Conservation (phyloP, 2,329 filamentous ascomycete genomes). For the Aspergillus versicolor region DNA sequence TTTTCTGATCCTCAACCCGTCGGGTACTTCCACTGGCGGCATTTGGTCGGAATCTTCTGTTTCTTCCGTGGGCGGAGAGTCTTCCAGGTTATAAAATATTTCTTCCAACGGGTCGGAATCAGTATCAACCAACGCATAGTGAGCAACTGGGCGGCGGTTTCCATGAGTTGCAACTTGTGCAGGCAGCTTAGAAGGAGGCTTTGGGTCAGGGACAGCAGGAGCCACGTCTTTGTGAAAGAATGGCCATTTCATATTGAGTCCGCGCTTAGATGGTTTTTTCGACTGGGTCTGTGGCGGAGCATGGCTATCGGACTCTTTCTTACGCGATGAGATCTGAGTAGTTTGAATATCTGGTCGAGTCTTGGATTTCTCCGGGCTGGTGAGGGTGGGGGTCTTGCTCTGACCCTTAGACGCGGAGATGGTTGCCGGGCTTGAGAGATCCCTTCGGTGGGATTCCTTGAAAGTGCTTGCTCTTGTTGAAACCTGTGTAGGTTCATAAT, state of each 20-base stretch:
- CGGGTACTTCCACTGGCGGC: constrained; percentile 25
- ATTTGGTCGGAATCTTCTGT: constrained; percentile 33
- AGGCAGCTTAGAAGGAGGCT: constrained; percentile 34
- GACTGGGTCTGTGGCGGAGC: constrained; percentile 1
- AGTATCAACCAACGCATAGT: constrained; percentile 58
- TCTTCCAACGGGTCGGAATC: constrained; percentile 41
- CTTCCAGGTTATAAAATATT: constrained; percentile 38
- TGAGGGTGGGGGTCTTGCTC: neutral
- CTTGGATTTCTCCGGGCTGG: neutral
- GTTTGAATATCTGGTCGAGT: neutral
- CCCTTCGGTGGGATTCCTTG: constrained; percentile 4
- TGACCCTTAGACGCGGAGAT: neutral
- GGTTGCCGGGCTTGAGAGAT: constrained; percentile 1
- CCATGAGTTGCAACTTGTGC: constrained; percentile 40
- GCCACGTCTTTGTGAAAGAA: constrained; percentile 54
- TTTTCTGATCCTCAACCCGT: constrained; percentile 32
- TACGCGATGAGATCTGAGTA: neutral
- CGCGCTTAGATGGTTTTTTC: constrained; percentile 29
- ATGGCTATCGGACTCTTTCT: neutral
- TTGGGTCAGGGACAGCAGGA: constrained; percentile 23
- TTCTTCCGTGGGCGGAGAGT: constrained; percentile 41
- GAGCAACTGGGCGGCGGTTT: constrained; percentile 50
- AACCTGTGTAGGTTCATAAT: constrained; percentile 34
- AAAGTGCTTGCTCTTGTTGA: constrained; percentile 18
- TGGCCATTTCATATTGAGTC: constrained; percentile 52